phyloP scores from a whole-genome alignment of 2,329 filamentous ascomycete genomes.

The Fusarium nygamai region DNA sequence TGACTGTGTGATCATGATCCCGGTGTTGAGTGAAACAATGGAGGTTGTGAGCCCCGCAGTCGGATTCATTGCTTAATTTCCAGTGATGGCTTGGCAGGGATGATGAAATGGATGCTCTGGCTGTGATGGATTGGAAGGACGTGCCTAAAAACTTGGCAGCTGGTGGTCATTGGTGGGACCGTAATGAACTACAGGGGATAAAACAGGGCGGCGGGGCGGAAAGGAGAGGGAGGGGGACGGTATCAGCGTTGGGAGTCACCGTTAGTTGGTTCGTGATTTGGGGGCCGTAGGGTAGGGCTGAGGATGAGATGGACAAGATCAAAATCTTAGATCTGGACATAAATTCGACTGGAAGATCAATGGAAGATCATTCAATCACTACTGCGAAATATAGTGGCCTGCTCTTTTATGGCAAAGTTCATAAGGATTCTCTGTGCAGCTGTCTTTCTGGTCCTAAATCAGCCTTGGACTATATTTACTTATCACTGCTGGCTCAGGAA shows the following conservation, averaged over 20 bases:
- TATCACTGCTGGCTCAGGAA: no score
- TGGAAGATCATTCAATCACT: accelerated
- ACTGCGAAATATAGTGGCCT: no score
- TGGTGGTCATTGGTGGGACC: not conserved
- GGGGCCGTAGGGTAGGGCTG: conserved; percentile 3
- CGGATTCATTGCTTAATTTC: conserved; percentile 17
- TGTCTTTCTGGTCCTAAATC: accelerated
- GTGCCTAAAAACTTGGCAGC: not conserved
- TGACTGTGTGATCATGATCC: not conserved
- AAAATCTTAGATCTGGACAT: no score
- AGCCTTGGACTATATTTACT: no score
- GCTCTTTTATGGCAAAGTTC: no score
- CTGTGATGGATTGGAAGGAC: not conserved
- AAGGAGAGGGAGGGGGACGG: not conserved
- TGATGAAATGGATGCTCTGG: not conserved
- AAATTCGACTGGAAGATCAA: no score
- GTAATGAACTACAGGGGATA: not conserved
- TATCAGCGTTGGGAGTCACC: not conserved
- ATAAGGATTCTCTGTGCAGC: accelerated
- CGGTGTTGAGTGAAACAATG: not conserved
- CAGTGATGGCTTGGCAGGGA: conserved; percentile 10
- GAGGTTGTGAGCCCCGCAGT: not conserved
- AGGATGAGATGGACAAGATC: not conserved
- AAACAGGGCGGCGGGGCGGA: not conserved
- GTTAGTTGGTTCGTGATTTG: not conserved